Base-by-base conservation (phyloP, 495 filamentous ascomycete genomes). In the Darksidea phi region DNA sequence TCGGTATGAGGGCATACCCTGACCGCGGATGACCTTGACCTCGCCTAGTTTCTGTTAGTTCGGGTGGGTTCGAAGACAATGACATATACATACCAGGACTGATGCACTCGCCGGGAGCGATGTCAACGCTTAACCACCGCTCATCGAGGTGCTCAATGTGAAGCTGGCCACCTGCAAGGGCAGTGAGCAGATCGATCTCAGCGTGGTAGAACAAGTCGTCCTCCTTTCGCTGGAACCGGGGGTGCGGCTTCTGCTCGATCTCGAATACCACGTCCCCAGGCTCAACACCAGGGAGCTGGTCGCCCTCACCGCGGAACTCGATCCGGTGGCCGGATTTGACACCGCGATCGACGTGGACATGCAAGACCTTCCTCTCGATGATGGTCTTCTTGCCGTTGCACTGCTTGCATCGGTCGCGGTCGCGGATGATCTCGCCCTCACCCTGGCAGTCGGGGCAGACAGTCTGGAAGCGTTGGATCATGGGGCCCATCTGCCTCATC, bases 401-500 rank as follows among this genome's bases (percentile, higher is more conserved):
- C 59, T 78, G 76, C 84, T 96, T 97, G 85, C 94, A 99, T 72
- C 87, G 84, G 75, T 97, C 95, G 80, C 92, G 91, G 50, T 97
- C 94, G 64, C 88, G 88, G 72, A 99, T 90, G 56, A 87, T 91
- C 78, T 99, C 95, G 48, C 95, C 91, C 74, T 97, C 95, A 60
- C 94, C 94, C 59, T 91, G 90, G 73, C 94, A 99, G 75, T 99
- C 94, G 28, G 91, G 89, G 84, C 94, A 99, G 61, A 97, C 91
- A 18, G 95, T 97, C 82, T 97, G 95, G 84, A 97, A 97, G 50
- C 94, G 89, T 78, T 97, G 95, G 71, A 97, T 97, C 94, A 99
- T 99, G 52, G 94, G 94, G 51, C 95, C 94, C 92, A 97, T 97
- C 80, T 97, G 95, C 69, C 94, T 89, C 94, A 97, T 97, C 93